phyloP scores from a whole-genome alignment of 1,139 yeast species.

The Sporopachydermia cereana region DNA sequence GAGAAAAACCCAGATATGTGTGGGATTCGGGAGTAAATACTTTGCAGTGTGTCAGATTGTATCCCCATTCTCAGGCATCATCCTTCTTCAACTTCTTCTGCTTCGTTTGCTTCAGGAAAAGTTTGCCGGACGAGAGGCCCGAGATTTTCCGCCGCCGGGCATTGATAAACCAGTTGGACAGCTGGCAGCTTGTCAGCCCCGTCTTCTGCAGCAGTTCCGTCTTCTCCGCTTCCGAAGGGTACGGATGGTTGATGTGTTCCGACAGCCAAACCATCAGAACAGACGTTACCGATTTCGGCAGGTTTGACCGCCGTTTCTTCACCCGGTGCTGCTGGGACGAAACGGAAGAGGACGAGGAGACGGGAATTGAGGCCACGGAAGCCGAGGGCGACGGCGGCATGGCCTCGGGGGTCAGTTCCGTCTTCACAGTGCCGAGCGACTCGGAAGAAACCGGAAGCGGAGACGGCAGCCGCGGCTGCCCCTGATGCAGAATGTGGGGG shows the following conservation, averaged over 20 bases:
- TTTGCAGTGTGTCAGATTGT: no score
- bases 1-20: no score
- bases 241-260: conserved; percentile 81
- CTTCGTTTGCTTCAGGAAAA: background rate
- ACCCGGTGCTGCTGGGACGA: background rate
- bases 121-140: conserved; percentile 2
- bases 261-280: conserved; percentile 75
- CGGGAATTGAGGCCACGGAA: background rate
- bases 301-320: conserved; percentile 55
- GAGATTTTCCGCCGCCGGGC: conserved; percentile 57
- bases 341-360: background rate
- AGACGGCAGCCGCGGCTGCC: background rate
- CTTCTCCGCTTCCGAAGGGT: conserved; percentile 87
- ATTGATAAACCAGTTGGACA: conserved; percentile 94
- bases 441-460: no score
- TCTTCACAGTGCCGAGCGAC: background rate
- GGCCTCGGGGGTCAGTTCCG: background rate
- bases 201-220: conserved; percentile 68
- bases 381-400: no score
- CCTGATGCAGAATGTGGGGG: background rate
- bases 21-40: no score
- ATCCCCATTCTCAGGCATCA: no score
- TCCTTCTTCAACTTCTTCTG: background rate
- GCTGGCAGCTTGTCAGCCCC: conserved; percentile 82
- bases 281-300: conserved; percentile 83